phyloP scores from a whole-genome alignment of 1,284 basidiomycete genomes.

The Malassezia cuniculi region DNA sequence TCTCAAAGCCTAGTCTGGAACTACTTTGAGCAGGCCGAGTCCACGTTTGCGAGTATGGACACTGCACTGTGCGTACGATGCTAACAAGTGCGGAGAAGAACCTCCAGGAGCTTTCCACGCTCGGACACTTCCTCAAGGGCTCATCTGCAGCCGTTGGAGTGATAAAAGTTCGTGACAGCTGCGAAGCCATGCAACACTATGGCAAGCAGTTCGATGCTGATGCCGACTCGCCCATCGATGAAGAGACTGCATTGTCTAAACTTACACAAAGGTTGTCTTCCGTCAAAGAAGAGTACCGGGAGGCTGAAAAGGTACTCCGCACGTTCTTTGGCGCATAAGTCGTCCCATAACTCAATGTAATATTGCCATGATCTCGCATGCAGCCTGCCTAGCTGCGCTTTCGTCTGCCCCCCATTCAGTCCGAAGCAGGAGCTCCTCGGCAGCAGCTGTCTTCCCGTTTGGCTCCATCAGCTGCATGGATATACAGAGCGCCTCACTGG shows the following conservation, averaged over 20 bases:
- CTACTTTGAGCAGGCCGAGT: conserved; percentile 56
- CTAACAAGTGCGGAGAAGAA: conserved; percentile 53
- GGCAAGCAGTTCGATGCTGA: conserved; percentile 51
- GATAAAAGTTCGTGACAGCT: conserved; percentile 62
- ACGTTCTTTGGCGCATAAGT: conserved; percentile 46
- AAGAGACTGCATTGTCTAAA: conserved; percentile 24
- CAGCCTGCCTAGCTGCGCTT: too few species aligned
- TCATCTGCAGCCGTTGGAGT: conserved; percentile 82
- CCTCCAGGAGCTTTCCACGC: conserved; percentile 56
- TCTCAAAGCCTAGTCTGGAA: conserved; percentile 62
- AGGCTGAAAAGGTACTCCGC: conserved; percentile 40
- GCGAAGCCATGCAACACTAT: conserved; percentile 75
- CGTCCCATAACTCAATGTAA: too few species aligned
- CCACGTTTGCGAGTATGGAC: conserved; percentile 68
- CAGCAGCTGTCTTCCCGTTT: too few species aligned
- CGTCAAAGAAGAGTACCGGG: conserved; percentile 32
- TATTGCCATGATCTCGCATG: too few species aligned
- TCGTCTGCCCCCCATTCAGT: too few species aligned
- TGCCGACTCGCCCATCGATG: conserved; percentile 21
- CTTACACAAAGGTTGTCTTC: conserved; percentile 20
- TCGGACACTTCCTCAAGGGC: conserved; percentile 88
- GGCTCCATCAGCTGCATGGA: too few species aligned
- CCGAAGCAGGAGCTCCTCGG: too few species aligned
- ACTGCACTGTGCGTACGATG: conserved; percentile 55
- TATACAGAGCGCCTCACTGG: too few species aligned